These are phyloP conservation scores for Drosera capensis DNA, from an alignment of 148 eudicot genomes.

Conservation along the genomic window DNA sequence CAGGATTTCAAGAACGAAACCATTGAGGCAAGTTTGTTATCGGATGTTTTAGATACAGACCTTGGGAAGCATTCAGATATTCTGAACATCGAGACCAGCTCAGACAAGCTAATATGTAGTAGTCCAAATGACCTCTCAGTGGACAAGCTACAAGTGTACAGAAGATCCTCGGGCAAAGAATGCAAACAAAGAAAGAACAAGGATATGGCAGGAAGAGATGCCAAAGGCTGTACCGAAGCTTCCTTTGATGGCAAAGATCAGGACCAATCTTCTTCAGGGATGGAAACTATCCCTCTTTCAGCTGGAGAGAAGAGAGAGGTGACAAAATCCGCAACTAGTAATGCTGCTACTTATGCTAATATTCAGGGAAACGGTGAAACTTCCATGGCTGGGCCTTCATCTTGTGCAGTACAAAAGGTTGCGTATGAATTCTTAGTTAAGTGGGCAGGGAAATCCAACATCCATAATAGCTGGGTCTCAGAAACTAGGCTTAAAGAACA, in stretches of 20 bases:
- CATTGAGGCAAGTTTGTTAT: slow-evolving; percentile 16
- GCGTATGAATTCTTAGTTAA: slow-evolving; percentile 68
- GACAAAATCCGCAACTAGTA: slow-evolving; percentile 8
- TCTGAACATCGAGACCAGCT: too few relatives aligned
- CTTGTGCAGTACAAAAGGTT: slow-evolving; percentile 14
- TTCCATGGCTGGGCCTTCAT: slow-evolving; percentile 12
- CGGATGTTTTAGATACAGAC: slow-evolving; percentile 16
- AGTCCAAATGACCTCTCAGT: slow-evolving; percentile 10
- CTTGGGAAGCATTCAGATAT: slow-evolving; percentile 8
- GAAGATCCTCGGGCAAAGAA: slow-evolving; percentile 29
- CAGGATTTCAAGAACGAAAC: slow-evolving; percentile 17
- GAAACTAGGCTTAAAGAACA: slow-evolving; percentile 62
- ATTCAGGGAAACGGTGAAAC: slow-evolving; percentile 7
- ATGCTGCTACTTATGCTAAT: slow-evolving; percentile 12
- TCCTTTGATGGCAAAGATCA: slow-evolving; percentile 11
- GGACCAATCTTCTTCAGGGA: slow-evolving; percentile 11
- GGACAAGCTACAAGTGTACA: slow-evolving; percentile 28
- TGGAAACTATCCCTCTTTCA: slow-evolving; percentile 14
- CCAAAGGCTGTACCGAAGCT: slow-evolving; percentile 10
- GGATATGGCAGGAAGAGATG: slow-evolving; percentile 17
- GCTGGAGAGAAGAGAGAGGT: slow-evolving; percentile 15
- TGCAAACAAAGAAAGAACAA: slow-evolving; percentile 18
- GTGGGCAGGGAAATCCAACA: slow-evolving; percentile 88
- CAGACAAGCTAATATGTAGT: too few relatives aligned
- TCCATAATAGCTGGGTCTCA: slow-evolving; percentile 76